phyloP scores from a whole-genome alignment of 495 filamentous ascomycete species.

The Aspergillus bertholletiae region DNA sequence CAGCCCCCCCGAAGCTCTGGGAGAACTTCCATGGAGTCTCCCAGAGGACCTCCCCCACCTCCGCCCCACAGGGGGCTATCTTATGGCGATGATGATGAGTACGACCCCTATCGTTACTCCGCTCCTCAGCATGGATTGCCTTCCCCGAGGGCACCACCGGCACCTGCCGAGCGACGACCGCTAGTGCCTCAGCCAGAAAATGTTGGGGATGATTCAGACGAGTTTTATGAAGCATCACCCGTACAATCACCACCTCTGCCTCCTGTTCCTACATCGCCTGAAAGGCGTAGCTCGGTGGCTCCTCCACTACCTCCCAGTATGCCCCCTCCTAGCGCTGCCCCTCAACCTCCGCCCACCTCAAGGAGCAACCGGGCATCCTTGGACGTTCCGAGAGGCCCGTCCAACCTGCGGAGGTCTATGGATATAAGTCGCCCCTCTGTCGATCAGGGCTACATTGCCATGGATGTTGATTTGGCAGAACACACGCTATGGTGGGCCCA shows the following conservation, averaged over 20 bases:
- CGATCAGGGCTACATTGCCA: conserved; percentile 80
- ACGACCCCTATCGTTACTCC: conserved; percentile 70
- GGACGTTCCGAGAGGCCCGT: conserved; percentile 55
- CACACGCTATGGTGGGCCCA: conserved; percentile 81
- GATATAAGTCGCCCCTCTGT: conserved; percentile 63
- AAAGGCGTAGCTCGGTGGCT: conserved; percentile 25
- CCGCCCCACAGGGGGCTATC: conserved; percentile 41
- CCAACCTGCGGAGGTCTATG: conserved; percentile 62
- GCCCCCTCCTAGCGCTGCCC: conserved; percentile 33
- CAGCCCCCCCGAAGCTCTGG: conserved; percentile 45
- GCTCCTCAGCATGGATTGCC: conserved; percentile 40
- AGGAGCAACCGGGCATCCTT: conserved; percentile 60
- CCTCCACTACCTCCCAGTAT: conserved; percentile 28
- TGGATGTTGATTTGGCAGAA: conserved; percentile 74
- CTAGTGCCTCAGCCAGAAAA: conserved; percentile 25
- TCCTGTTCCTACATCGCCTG: conserved; percentile 39
- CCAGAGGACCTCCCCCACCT: conserved; percentile 64
- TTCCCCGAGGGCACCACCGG: conserved; percentile 27
- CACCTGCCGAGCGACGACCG: conserved; percentile 12
- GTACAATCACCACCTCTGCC: conserved; percentile 43
- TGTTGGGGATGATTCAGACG: conserved; percentile 39
- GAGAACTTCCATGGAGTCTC: conserved; percentile 60
- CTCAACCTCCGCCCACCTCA: conserved; percentile 37
- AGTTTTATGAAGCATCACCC: conserved; percentile 52
- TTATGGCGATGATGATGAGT: conserved; percentile 60